Evolutionary conservation across 495 filamentous ascomycete genomes (phyloP).

Genomic region (Margaritispora aquatica): DNA sequence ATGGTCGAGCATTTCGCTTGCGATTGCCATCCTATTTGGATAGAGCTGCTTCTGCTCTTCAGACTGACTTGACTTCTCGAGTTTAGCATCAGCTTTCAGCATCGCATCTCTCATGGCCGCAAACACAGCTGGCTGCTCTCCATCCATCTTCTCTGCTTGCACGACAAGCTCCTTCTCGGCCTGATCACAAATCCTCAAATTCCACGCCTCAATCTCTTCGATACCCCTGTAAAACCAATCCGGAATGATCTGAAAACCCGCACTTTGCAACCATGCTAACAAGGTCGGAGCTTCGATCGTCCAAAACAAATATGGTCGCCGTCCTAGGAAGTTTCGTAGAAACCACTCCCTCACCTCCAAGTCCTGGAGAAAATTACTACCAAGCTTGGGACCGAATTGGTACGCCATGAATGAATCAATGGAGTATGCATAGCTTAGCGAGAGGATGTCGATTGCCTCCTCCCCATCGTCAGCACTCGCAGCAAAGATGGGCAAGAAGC

Average conservation of each 20-base stretch:
- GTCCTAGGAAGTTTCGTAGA: neutral
- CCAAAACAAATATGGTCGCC: constrained; percentile 19
- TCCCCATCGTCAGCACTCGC: neutral
- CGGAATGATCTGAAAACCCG: constrained; percentile 55
- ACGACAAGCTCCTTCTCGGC: neutral
- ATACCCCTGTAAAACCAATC: neutral
- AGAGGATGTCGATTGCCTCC: constrained; percentile 36
- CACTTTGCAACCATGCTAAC: constrained; percentile 44
- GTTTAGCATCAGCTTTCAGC: neutral
- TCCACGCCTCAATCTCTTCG: constrained; percentile 1
- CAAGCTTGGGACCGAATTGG: constrained; percentile 42
- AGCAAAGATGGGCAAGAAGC: constrained; percentile 51
- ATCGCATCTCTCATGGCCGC: neutral
- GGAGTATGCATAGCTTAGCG: constrained; percentile 41
- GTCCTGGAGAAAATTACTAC: constrained; percentile 43
- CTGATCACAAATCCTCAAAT: constrained; percentile 3
- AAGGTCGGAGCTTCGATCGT: constrained; percentile 43
- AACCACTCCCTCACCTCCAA: neutral
- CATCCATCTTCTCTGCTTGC: neutral
- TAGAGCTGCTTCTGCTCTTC: neutral
- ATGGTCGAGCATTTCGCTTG: constrained; percentile 68
- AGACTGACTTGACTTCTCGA: neutral
- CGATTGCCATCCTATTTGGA: constrained; percentile 28
- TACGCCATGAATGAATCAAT: constrained; percentile 52
- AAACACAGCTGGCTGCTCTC: constrained; percentile 4